phyloP scores from a whole-genome alignment of 1,284 basidiomycete species.

The Sanghuangporus weigelae region DNA sequence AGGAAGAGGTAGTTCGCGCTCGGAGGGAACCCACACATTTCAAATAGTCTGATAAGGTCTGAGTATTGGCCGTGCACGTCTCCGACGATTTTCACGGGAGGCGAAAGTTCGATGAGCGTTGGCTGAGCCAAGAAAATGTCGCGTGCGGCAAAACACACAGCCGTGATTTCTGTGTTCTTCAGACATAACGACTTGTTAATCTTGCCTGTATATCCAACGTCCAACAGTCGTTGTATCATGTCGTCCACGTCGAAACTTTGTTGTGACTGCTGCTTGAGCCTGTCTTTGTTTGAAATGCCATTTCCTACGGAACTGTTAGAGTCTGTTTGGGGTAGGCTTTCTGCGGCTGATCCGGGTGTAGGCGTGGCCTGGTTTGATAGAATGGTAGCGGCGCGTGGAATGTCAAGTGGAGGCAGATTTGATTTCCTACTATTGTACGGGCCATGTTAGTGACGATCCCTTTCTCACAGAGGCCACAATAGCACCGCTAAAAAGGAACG shows the following conservation, averaged over 20 bases:
- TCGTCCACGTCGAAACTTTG: conserved; percentile 89
- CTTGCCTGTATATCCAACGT: conserved; percentile 97
- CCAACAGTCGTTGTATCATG: conserved; percentile 95
- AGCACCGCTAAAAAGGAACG: conserved; percentile 30
- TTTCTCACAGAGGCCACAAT: conserved; percentile 28
- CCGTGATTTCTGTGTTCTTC: conserved; percentile 95
- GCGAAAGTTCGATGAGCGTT: conserved; percentile 94
- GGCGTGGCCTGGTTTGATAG: conserved; percentile 49
- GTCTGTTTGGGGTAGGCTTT: conserved; percentile 35
- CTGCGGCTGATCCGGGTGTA: conserved; percentile 40
- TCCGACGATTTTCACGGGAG: conserved; percentile 98
- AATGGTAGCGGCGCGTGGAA: conserved; percentile 68
- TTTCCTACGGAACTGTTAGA: conserved; percentile 26
- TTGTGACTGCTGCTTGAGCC: conserved; percentile 33
- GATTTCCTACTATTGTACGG: conserved; percentile 31
- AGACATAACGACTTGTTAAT: conserved; percentile 94
- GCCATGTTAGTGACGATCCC: background rate
- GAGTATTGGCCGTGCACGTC: conserved; percentile 99
- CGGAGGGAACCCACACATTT: conserved; percentile 99
- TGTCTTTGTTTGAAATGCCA: conserved; percentile 50
- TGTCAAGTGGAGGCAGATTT: conserved; percentile 58
- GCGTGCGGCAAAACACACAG: conserved; percentile 93
- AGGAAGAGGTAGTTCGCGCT: conserved; percentile 97
- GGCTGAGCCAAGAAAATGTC: conserved; percentile 97
- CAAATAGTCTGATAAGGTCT: conserved; percentile 96